Evolutionary conservation across 257 asterid genomes (phyloP).

Genomic region (Przewalskia tangutica): DNA sequence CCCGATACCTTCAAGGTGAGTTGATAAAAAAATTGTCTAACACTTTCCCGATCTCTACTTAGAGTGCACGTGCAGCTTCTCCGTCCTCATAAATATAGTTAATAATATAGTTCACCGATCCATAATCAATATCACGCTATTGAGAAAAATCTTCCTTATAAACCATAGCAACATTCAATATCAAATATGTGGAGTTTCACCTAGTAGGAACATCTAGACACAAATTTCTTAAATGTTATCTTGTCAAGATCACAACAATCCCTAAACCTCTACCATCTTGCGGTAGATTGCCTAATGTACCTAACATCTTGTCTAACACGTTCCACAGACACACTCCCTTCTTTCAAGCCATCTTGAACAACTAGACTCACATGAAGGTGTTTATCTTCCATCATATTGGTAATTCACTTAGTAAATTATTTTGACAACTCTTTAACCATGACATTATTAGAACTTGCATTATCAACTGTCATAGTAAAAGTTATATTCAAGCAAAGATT

Average conservation of each 20-base stretch:
- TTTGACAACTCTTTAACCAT: neutral
- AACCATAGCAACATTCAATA: neutral
- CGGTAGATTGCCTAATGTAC: neutral
- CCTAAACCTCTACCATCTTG: neutral
- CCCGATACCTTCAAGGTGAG: neutral
- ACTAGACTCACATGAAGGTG: neutral
- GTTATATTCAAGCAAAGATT: neutral
- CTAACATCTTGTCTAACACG: neutral
- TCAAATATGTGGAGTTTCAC: conserved; percentile 12
- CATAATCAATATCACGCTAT: neutral
- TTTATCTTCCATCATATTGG: neutral
- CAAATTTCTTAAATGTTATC: neutral
- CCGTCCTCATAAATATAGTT: too few relatives aligned
- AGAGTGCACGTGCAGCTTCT: neutral
- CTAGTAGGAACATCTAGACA: neutral
- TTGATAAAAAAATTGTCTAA: neutral
- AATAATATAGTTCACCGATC: neutral
- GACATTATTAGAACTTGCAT: neutral
- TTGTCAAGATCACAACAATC: neutral
- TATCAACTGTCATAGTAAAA: conserved; percentile 1
- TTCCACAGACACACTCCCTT: neutral
- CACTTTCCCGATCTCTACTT: neutral
- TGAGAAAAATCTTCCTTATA: neutral
- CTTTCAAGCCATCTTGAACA: conserved; percentile 2
- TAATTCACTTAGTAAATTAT: neutral